Base-by-base conservation (phyloP, 176 grass and related monocot genomes). In the Oropetium thomaeum region DNA sequence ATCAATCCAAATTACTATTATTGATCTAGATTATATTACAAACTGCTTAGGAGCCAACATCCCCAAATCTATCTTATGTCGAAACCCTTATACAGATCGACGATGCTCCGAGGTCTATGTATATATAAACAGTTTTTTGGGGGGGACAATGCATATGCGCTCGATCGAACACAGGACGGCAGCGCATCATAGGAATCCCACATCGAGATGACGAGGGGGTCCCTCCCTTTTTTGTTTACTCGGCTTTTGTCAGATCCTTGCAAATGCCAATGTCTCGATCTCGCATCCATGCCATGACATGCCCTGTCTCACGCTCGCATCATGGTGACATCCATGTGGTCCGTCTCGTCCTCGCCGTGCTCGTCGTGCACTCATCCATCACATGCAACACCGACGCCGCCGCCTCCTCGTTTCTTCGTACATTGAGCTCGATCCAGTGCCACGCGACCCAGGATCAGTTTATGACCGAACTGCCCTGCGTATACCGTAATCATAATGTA, bases 291-390 rank as follows among this genome's bases (percentile, higher is more conserved):
- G 6, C 22, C 76, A n/a, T n/a, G n/a, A n/a, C n/a, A n/a, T 17
- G 31, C 16, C 16, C 28, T 1, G 42, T 33, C 33, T 78, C 73
- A 58, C 74, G 51, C 37, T 79, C 47, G 29, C 75, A 73, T 79
- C 75, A 79, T 58, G 6, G 62, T 79, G 74, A 84, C 74, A 70
- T 37, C 66, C 66, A 71, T 71, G 58, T 84, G 74, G 67, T 32
- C 82, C 57, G 38, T n/a, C n/a, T n/a, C n/a, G n/a, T n/a, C n/a
- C n/a, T n/a, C n/a, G n/a, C n/a, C n/a, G n/a, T n/a, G n/a, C n/a
- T n/a, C n/a, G n/a, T 35, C 63, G 10, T 5, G 64, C 82, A 33
- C 44, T 37, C 82, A 42, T 70, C 74, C 82, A 42, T 70, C 74
- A 65, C 74, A 71, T 78, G 67, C 58, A 57, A 54, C 40, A 19